These are phyloP conservation scores for Yamadazyma endophytica DNA, from an alignment of 805 yeast species.

Conservation along the genomic window DNA sequence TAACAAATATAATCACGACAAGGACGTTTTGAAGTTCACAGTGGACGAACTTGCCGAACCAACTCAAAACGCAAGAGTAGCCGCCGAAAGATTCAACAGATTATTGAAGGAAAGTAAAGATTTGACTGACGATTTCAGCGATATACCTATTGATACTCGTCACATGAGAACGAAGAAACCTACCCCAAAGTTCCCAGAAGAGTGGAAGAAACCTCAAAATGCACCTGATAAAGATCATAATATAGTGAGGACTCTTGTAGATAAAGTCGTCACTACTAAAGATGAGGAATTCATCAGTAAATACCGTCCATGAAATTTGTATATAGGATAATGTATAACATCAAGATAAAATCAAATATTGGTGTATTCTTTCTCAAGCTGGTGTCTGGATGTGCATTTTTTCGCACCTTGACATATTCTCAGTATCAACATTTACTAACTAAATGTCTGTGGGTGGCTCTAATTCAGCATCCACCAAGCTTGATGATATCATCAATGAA, in stretches of 20 bases:
- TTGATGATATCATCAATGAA: conserved; percentile 51
- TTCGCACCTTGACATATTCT: too few relatives aligned
- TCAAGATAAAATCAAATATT: too few relatives aligned
- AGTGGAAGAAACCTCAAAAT: conserved; percentile 67
- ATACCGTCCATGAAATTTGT: conserved; percentile 21
- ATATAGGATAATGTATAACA: too few relatives aligned
- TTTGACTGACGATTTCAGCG: conserved; percentile 59
- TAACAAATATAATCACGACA: conserved; percentile 62
- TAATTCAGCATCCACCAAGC: conserved; percentile 35
- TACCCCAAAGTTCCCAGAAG: conserved; percentile 61
- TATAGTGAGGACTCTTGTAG: conserved; percentile 29
- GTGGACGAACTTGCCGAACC: conserved; percentile 66
- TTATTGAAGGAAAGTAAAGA: conserved; percentile 65
- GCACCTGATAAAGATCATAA: conserved; percentile 50
- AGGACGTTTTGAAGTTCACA: conserved; percentile 62
- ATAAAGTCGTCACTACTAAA: conserved; percentile 25
- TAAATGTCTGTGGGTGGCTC: conserved; percentile 6
- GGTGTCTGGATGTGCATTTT: too few relatives aligned
- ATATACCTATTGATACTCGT: conserved; percentile 79
- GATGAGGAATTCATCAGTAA: conserved; percentile 28
- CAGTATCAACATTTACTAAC: too few relatives aligned
- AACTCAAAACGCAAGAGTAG: conserved; percentile 77
- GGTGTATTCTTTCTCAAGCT: too few relatives aligned
- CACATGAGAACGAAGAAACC: conserved; percentile 47
- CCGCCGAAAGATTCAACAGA: conserved; percentile 59